Evolutionary conservation across 495 filamentous ascomycete species (phyloP).

Genomic region (Thozetella sp.): DNA sequence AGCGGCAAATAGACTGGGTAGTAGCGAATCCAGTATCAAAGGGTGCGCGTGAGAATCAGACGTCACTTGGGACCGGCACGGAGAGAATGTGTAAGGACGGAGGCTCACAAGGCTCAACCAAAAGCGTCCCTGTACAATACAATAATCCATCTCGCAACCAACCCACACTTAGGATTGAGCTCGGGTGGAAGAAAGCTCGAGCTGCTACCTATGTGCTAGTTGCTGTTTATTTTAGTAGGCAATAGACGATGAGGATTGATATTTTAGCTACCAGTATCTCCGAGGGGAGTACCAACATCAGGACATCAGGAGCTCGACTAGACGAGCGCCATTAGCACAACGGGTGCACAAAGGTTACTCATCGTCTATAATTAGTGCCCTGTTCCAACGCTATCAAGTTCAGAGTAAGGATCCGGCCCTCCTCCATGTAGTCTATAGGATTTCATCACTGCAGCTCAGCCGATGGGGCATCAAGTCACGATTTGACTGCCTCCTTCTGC

Average conservation of each 20-base stretch:
- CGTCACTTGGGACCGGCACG: background rate
- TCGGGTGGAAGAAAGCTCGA: background rate
- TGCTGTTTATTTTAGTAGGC: constrained; percentile 1
- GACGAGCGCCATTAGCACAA: too few species aligned
- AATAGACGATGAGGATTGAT: constrained; percentile 3
- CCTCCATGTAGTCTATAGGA: background rate
- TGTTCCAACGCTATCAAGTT: background rate
- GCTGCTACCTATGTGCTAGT: constrained; percentile 7
- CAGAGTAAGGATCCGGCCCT: constrained; percentile 1
- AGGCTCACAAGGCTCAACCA: background rate
- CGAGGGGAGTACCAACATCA: too few species aligned
- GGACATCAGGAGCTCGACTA: too few species aligned
- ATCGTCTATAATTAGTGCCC: too few species aligned
- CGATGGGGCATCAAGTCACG: background rate
- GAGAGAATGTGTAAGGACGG: background rate
- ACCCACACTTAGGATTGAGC: background rate
- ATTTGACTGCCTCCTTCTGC: background rate
- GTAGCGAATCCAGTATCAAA: background rate
- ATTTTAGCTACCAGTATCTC: constrained; percentile 4
- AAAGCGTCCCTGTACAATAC: constrained; percentile 8
- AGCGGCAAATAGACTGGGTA: constrained; percentile 33
- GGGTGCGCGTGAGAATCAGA: background rate
- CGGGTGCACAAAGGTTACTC: too few species aligned
- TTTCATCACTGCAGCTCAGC: background rate
- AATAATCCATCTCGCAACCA: constrained; percentile 1